Evolutionary conservation across 108 stramenopile genomes (phyloP).

Genomic region (Nannochloropsis salina): DNA sequence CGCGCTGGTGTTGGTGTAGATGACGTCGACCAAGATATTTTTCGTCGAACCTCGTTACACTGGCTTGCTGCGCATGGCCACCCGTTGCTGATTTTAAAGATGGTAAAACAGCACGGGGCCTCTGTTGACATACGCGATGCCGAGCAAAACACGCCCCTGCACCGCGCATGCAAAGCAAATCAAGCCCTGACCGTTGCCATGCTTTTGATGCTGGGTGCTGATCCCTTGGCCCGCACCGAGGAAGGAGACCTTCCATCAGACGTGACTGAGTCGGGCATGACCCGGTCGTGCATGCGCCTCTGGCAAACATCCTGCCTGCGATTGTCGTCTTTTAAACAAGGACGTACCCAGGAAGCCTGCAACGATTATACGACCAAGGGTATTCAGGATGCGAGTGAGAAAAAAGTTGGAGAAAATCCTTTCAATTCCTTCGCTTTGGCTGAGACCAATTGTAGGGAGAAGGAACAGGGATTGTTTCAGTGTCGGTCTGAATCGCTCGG

Average conservation of each 20-base stretch:
- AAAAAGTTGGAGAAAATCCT: too few species aligned
- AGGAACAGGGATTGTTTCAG: not conserved
- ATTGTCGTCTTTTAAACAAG: too few species aligned
- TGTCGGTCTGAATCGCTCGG: not conserved
- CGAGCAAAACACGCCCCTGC: not conserved
- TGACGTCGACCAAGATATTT: not conserved
- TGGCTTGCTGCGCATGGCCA: not conserved
- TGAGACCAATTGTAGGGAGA: too few species aligned
- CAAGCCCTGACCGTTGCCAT: not conserved
- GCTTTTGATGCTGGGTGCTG: constrained; percentile 3
- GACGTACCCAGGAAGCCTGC: too few species aligned
- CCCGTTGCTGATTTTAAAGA: not conserved
- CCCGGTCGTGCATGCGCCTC: not conserved
- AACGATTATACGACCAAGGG: too few species aligned
- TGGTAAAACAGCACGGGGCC: not conserved
- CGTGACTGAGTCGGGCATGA: not conserved
- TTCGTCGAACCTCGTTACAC: not conserved
- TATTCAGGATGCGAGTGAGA: too few species aligned
- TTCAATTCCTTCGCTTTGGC: too few species aligned
- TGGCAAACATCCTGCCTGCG: not conserved
- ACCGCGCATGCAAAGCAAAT: not conserved
- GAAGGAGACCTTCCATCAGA: not conserved
- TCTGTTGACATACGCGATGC: not conserved
- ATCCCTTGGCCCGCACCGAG: not conserved
- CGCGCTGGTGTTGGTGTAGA: constrained; percentile 2